Evolutionary conservation across 1,284 basidiomycete species (phyloP).

Genomic region (Boletus sp.): DNA sequence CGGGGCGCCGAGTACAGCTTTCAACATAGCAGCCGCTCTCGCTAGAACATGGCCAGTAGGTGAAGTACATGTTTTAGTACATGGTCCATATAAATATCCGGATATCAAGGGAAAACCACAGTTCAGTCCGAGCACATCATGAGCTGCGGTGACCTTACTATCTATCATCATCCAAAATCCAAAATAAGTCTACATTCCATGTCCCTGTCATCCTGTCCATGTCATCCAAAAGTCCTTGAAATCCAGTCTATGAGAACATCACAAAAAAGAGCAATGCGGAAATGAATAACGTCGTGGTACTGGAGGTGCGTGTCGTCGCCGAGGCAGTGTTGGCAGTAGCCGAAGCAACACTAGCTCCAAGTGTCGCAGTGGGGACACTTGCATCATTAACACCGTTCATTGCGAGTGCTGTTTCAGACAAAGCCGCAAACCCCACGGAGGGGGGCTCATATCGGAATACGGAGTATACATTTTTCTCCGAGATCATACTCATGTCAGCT

Average conservation of each 20-base stretch:
- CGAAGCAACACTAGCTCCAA: constrained; percentile 19
- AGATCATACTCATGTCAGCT: constrained; percentile 3
- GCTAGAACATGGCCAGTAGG: too few relatives aligned
- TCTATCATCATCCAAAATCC: not conserved
- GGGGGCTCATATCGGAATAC: constrained; percentile 32
- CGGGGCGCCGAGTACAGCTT: too few relatives aligned
- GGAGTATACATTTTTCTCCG: constrained; percentile 35
- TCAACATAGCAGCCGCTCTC: too few relatives aligned
- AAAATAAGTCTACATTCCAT: not conserved
- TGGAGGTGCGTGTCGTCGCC: not conserved
- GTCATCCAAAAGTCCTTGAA: not conserved
- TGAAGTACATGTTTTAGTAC: not conserved
- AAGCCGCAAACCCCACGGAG: constrained; percentile 31
- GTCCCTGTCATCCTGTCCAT: not conserved
- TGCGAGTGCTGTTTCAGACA: constrained; percentile 26
- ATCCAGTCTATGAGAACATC: constrained; percentile 1
- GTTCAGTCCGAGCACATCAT: not conserved
- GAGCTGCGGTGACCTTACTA: not conserved
- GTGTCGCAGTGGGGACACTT: constrained; percentile 23
- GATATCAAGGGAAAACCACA: not conserved
- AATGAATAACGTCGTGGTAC: constrained; percentile 2
- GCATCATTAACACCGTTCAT: constrained; percentile 27
- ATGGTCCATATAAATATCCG: too few relatives aligned
- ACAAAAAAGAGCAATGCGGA: constrained; percentile 14
- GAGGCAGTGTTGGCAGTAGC: constrained; percentile 18